Evolutionary conservation across 768 basidiomycete genomes (phyloP), one percentile per base, ranked within the genome.

Genomic region (Xerocomus brunneocitrinus): DNA sequence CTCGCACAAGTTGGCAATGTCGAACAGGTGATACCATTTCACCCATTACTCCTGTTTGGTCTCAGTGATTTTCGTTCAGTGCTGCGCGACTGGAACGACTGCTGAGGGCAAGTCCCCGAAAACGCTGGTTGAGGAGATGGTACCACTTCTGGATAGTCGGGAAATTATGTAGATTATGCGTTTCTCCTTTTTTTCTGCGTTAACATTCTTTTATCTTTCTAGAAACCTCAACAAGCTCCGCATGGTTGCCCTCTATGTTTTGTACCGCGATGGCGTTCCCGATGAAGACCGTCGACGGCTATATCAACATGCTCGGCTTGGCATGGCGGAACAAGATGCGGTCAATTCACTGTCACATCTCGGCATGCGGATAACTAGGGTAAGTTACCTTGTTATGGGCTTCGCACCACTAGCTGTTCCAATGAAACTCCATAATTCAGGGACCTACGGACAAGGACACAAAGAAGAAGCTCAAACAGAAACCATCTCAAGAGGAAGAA

Each of bases 51-150:
- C 27, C 12, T 28, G n/a, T 34, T 16, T 12, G 13, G 10, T 49
- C 50, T 56, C 12, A 47, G 10, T 53, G 31, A 41, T n/a, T 42
- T 27, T 45, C 19, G 24, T 19, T 14, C 60, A 98, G 92, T 89
- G 86, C 69, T 98, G 94, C 62, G 89, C 97, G 1, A 99, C 97
- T 4, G 95, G 95, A 13, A 62, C 88, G 34, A 98, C 90, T 6
- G 76, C 88, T 0, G 92, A 98, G 61, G 95, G 95, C 1, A 98
- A 97, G 73, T 77, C 83, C n/a, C 97, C 97, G 2, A 98, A 97
- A 68, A 83, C 81, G 0, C 73, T 99, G 3, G 94, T 99, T 2
- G 97, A 98, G 67, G 95, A 99, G 68, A 98, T 99, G 97, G 95
- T 99, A 0, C 95, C 97, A 0, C 72, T 99, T 30, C 77, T 99